Evolutionary conservation across 306 rosid genomes (phyloP).

Genomic region (Castanea mollissima): DNA sequence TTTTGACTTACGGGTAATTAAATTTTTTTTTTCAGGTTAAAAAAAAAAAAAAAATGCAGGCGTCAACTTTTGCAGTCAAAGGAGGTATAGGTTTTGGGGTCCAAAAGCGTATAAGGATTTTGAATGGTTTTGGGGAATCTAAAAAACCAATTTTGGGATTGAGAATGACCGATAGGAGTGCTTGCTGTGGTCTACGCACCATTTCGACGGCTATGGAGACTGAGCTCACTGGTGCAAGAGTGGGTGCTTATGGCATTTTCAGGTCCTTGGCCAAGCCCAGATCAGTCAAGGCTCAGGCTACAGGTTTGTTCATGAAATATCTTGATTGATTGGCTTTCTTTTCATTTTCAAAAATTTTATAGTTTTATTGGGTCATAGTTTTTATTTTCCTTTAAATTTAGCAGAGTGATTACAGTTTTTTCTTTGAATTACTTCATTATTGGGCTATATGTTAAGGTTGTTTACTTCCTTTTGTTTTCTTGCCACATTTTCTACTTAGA

Average conservation of each 20-base stretch:
- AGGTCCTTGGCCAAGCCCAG: slow-evolving; percentile 51
- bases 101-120: slow-evolving; percentile 35
- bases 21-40: slow-evolving; percentile 3
- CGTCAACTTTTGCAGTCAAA: slow-evolving; percentile 47
- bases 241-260: slow-evolving; percentile 44
- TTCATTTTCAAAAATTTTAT: neutral
- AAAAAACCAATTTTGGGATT: slow-evolving; percentile 30
- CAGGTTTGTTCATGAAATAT: slow-evolving; percentile 47
- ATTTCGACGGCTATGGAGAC: slow-evolving; percentile 50
- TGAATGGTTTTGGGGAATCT: slow-evolving; percentile 39
- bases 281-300: slow-evolving; percentile 57
- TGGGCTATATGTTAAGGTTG: neutral
- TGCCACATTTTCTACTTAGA: neutral
- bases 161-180: slow-evolving; percentile 38
- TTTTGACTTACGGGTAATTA: slow-evolving; percentile 31
- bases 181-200: slow-evolving; percentile 49
- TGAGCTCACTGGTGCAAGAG: slow-evolving; percentile 40
- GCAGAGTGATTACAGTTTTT: neutral
- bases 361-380: neutral
- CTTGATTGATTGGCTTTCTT: slow-evolving; percentile 6
- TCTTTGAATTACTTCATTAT: neutral
- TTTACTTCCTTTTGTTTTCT: neutral
- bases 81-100: slow-evolving; percentile 47
- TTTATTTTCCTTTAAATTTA: neutral
- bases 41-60: slow-evolving; percentile 60